Base-by-base conservation (phyloP, 306 rosid species). In the Ochetophila trinervis region DNA sequence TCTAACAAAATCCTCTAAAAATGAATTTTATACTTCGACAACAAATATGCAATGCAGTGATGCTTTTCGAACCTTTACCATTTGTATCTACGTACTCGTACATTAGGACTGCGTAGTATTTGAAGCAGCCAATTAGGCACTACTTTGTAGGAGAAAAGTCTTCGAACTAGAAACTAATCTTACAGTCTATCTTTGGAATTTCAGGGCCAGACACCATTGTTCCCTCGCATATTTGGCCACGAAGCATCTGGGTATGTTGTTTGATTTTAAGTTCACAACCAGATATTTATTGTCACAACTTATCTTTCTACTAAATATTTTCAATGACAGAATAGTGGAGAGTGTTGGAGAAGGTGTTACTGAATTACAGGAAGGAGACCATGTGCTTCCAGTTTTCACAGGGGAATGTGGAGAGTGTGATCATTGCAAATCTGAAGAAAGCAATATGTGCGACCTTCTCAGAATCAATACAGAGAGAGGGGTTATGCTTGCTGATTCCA, bases 221-320 rank as follows among this genome's bases (percentile, higher is more conserved):
- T 80, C 58, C 85, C 82, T 1, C 66, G 82, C 13, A 76, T 73
- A 16, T 73, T 63, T 62, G 85, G 85, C 19, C 85, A 80, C 62
- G 85, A 80, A 69, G 82, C 82, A 49, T 69, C 76, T 5, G 85
- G 85, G 79, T 76, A 62, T 16, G 74, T 68, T 35, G 20, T 36
- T 64, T 3, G 12, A 15, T 65, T 20, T 40, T 42, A 44, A 20
- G 53, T 42, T 22, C 12, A 40, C 45, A 15, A 30, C 4, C 30
- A 3, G 7, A 0, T 57, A 5, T 40, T 12, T 40, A 40, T 40
- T 8, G 4, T 9, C 14, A 10, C 45, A 40, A 37, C 32, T 27
- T 27, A 7, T 37, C 2, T 37, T 37, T 37, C 8, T 37, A 37
- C 1, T 6, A 37, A 37, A 37, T 3, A 6, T 37, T 11, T 11